Conservation (phyloP, 192 early-diverging fungal species). For the Linnemannia hyalina region DNA sequence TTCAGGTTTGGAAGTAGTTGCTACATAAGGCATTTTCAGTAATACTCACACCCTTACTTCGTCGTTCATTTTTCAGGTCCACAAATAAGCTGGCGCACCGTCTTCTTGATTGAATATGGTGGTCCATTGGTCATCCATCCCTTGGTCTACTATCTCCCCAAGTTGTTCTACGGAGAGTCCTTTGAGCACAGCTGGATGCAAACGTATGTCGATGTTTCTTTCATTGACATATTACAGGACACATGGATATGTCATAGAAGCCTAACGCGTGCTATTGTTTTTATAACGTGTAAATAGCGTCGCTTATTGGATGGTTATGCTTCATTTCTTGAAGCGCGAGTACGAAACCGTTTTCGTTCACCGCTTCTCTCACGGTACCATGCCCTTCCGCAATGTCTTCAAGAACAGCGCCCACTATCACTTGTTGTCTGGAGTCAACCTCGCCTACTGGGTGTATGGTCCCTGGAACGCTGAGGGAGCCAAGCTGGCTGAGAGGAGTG, state of each 20-base stretch:
- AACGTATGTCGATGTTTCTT: conserved; percentile 35
- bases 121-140: conserved; percentile 92
- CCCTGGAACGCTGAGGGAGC: conserved; percentile 77
- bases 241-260: not conserved
- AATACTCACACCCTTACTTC: not conserved
- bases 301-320: conserved; percentile 76
- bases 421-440: conserved; percentile 84
- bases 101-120: conserved; percentile 94
- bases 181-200: conserved; percentile 84
- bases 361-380: conserved; percentile 92
- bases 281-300: conserved; percentile 55
- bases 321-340: conserved; percentile 94
- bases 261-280: not conserved
- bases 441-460: conserved; percentile 91
- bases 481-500: conserved; percentile 57
- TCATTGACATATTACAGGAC: not conserved
- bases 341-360: conserved; percentile 94
- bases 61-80: conserved; percentile 63
- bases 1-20: not conserved
- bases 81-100: conserved; percentile 94
- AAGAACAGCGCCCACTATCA: conserved; percentile 98
- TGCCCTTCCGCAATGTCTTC: conserved; percentile 95
- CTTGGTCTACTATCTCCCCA: conserved; percentile 83
- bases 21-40: not conserved
- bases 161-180: conserved; percentile 73